These are phyloP conservation scores for Fusarium cyanostomum DNA, from an alignment of 2,329 filamentous ascomycete species.

Conservation along the genomic window DNA sequence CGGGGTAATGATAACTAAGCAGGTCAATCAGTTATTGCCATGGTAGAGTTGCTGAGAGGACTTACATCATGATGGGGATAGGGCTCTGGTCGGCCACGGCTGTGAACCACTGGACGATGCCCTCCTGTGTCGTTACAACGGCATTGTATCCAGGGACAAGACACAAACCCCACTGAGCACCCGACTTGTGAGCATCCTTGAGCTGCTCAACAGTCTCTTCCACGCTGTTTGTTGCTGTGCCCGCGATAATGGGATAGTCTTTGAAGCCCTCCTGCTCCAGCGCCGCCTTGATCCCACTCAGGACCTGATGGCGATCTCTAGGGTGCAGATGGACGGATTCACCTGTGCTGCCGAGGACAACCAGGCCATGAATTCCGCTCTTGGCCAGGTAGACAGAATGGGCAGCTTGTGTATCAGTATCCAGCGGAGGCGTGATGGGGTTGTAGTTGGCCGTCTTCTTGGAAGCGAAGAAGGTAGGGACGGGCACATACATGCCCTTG, in stretches of 20 bases:
- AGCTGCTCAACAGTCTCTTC: slow-evolving; percentile 69
- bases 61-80: slow-evolving; percentile 68
- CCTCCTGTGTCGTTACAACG: slow-evolving; percentile 61
- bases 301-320: slow-evolving; percentile 64
- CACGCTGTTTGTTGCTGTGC: slow-evolving; percentile 69
- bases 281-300: slow-evolving; percentile 64
- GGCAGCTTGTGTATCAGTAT: slow-evolving; percentile 65
- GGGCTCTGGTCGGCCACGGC: slow-evolving; percentile 66
- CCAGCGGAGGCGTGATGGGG: slow-evolving; percentile 60
- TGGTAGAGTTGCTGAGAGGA: not conserved
- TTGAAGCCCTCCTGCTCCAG: slow-evolving; percentile 64
- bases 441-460: slow-evolving; percentile 55
- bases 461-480: slow-evolving; percentile 70
- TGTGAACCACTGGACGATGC: slow-evolving; percentile 66
- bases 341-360: slow-evolving; percentile 71
- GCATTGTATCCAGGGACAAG: slow-evolving; percentile 71
- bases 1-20: slow-evolving; percentile 70
- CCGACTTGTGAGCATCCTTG: slow-evolving; percentile 63
- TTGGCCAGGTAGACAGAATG: slow-evolving; percentile 69
- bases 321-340: slow-evolving; percentile 70
- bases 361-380: slow-evolving; percentile 68
- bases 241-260: slow-evolving; percentile 68
- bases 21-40: not conserved
- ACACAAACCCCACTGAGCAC: slow-evolving; percentile 67
- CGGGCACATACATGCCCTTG: slow-evolving; percentile 66